A percentile compares a stretch with the other conserved stretches of the same genome.
phyloP scores from a whole-genome alignment of 495 filamentous ascomycete genomes.

The Rhypophila decipiens region DNA sequence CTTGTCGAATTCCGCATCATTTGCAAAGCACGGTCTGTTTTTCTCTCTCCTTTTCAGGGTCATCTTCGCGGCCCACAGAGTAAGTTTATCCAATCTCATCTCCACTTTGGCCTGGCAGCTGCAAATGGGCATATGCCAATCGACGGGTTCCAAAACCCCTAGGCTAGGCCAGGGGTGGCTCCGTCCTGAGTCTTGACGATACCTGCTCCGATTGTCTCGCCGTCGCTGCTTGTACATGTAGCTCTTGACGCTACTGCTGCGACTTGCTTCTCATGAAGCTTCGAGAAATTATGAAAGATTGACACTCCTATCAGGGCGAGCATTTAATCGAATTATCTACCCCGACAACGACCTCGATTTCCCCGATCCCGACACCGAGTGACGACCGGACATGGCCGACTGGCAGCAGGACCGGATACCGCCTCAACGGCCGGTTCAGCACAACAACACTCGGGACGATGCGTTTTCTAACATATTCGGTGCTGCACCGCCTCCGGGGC shows the following conservation, averaged over 20 bases:
- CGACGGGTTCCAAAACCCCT: neutral
- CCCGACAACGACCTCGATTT: neutral
- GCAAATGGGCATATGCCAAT: too few species aligned
- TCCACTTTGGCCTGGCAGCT: too few species aligned
- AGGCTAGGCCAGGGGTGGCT: too few species aligned
- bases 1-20: neutral
- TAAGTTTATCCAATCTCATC: too few species aligned
- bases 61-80: too few species aligned
- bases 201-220: neutral
- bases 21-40: neutral
- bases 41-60: too few species aligned
- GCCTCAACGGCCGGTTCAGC: constrained; percentile 50
- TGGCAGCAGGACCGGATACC: constrained; percentile 73
- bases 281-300: neutral
- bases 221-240: neutral
- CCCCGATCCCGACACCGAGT: constrained; percentile 18
- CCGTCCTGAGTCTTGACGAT: neutral
- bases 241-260: neutral
- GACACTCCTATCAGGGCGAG: neutral
- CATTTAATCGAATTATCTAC: constrained; percentile 1
- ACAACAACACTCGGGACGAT: constrained; percentile 81
- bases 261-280: too few species aligned
- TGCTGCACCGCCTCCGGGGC: constrained; percentile 74
- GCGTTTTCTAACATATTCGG: constrained; percentile 97
- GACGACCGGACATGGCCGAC: constrained; percentile 63